Percentiles rank a stretch among this genome's conserved stretches.
phyloP scores from a whole-genome alignment of 2,329 filamentous ascomycete species.

The Stemphylium lycopersici region DNA sequence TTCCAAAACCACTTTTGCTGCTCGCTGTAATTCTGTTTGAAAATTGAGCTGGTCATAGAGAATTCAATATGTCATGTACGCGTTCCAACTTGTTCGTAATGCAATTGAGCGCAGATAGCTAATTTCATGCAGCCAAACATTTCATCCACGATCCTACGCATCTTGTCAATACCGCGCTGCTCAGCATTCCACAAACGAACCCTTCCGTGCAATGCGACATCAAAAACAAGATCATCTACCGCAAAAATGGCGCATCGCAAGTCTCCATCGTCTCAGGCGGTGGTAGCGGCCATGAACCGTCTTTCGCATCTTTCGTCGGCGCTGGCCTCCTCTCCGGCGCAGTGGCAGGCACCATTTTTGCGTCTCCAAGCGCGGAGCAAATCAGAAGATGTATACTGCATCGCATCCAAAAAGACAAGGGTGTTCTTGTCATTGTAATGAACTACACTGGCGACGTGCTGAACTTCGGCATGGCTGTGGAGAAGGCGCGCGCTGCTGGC shows the following conservation, averaged over 20 bases:
- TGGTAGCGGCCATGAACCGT: conserved; percentile 88
- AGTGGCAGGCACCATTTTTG: conserved; percentile 87
- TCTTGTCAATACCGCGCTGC: conserved; percentile 78
- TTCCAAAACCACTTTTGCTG: background rate
- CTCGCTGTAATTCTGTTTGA: background rate
- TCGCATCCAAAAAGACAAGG: conserved; percentile 72
- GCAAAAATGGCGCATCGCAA: conserved; percentile 50
- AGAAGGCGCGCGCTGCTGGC: conserved; percentile 84
- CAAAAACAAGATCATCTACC: conserved; percentile 72
- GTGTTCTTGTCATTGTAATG: conserved; percentile 90
- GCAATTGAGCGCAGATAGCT: background rate
- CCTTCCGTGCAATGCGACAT: conserved; percentile 79
- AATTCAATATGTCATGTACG: conserved; percentile 12
- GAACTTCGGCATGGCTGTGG: conserved; percentile 92
- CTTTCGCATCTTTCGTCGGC: conserved; percentile 85
- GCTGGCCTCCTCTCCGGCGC: conserved; percentile 78
- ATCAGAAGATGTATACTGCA: conserved; percentile 76
- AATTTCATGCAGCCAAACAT: conserved; percentile 65
- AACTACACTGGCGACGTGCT: conserved; percentile 82
- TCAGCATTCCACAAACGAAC: conserved; percentile 80
- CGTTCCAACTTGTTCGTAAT: background rate
- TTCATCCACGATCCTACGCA: conserved; percentile 85
- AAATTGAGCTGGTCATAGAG: background rate
- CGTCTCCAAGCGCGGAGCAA: conserved; percentile 81
- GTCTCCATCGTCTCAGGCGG: conserved; percentile 88